Conservation (phyloP, 1,284 basidiomycete genomes). For the Sanghuangporus sanghuang region DNA sequence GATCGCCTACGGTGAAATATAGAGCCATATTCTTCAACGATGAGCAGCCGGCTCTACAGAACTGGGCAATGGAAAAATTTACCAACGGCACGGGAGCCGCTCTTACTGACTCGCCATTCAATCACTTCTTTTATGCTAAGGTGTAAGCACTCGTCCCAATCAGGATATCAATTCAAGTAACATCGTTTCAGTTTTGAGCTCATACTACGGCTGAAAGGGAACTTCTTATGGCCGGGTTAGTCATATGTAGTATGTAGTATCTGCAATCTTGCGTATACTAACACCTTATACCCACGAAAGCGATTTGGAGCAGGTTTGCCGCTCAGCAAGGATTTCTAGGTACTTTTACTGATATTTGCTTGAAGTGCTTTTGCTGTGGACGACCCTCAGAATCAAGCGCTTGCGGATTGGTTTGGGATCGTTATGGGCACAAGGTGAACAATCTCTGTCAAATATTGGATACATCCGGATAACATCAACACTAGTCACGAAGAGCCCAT, state of each 20-base stretch:
- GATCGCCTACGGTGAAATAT: conserved; percentile 65
- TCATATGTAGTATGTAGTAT: not conserved
- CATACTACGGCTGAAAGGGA: conserved; percentile 61
- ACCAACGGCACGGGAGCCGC: conserved; percentile 55
- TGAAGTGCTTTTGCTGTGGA: conserved; percentile 62
- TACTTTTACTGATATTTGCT: not conserved
- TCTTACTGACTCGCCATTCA: conserved; percentile 51
- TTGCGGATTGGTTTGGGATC: conserved; percentile 64
- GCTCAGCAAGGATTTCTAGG: not conserved
- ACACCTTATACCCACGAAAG: not conserved
- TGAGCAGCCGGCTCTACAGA: conserved; percentile 55
- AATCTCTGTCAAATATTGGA: not conserved
- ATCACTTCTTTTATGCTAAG: conserved; percentile 59
- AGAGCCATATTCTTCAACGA: conserved; percentile 65
- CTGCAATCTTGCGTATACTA: not conserved
- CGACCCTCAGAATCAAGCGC: conserved; percentile 56
- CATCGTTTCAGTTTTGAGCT: conserved; percentile 50
- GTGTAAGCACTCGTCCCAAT: conserved; percentile 21
- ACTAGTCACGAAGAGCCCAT: conserved; percentile 60
- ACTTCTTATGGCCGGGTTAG: conserved; percentile 63
- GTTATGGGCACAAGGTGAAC: conserved; percentile 59
- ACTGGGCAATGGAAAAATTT: conserved; percentile 55
- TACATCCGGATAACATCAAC: not conserved
- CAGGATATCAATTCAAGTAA: not conserved
- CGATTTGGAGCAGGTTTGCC: not conserved